Base-by-base conservation (phyloP, 2,329 filamentous ascomycete species). In the Pseudopyricularia cyperi region DNA sequence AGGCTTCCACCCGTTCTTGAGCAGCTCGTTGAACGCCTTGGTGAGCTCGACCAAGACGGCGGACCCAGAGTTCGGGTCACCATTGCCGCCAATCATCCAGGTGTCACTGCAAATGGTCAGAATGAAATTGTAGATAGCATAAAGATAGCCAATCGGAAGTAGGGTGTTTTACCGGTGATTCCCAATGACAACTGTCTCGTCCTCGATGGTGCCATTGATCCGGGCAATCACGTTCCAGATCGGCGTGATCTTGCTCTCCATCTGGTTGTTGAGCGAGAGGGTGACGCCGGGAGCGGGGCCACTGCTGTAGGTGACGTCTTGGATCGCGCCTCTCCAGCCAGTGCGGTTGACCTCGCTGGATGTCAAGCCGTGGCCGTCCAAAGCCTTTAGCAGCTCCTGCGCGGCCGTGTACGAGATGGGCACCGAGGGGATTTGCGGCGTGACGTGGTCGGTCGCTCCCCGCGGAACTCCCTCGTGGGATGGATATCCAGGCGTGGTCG, bases 401-500 rank as follows among this genome's bases (percentile, higher is more conserved):
- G 82, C 87, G 55, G 91, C 87, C 3, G 71, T 66, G 61, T 89
- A 91, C 0, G 88, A 93, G 39, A 94, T 83, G 0, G 89, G 88
- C 0, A 94, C 68, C 0, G 87, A 91, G 0, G 88, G 89, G 49
- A 94, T 93, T 11, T 75, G 76, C 0, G 88, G 85, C 17, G 83
- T 84, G 1, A 80, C 77, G 24, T 73, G 65, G 2, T 80, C 72
- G 1, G 77, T 73, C 37, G 83, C 77, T 44, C 82, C 71, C 11
- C 88, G 79, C 28, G 83, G 80, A 6, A 74, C 80, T 28, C 79
- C 87, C 14, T 85, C 81, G 60, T 85, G 85, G 0, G 86, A 90
- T 1, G 88, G 81, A 61, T 91, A 91, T 4, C 88, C 88, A 2
- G 85, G 85, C 0, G 88, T 94, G 0, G 88, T 93, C 37, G 87